Base-by-base conservation (phyloP, 2,329 filamentous ascomycete species). In the Aspergillus pseudoglaucus region DNA sequence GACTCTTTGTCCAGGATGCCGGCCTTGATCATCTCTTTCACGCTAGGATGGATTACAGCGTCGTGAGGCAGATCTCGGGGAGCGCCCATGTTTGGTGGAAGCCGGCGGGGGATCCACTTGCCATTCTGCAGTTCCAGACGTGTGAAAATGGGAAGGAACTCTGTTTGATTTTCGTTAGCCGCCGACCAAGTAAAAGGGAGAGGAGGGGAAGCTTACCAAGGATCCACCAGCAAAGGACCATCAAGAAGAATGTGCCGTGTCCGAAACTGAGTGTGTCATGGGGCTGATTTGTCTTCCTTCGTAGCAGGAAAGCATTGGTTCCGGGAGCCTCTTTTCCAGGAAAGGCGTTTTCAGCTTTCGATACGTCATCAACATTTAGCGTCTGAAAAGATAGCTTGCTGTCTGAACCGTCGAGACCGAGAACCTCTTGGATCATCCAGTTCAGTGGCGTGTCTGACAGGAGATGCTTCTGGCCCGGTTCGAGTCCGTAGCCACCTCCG, bases 401-500 rank as follows among this genome's bases (percentile, higher is more conserved):
- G 0, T 59, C 55, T 1, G 59, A 47, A 38, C 44, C 41, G 6
- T 50, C 47, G 10, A 66, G 45, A 27, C 56, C 53, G n/a, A 56
- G 47, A 4, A 77, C 60, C 53, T 78, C 75, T 1, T 69, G 67
- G 33, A 78, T 71, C 76, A 79, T 79, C 76, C 76, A 79, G 7
- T 69, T 70, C 1, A 79, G 62, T 1, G 76, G 69, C 17, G 77
- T 68, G 49, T 79, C 75, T 20, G 75, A 78, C 61, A 79, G 46
- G 6, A 62, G 54, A 50, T 61, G 57, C 30, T 57, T 58, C 39
- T 56, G 54, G 10, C 56, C 51, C 4, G 59, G 57, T 6, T 59
- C 56, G 7, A 68, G 64, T 0, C 68, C 67, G 72, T 76, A 80
- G 0, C 78, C 78, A 0, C 78, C 78, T 2, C 78, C 78, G 8